Evolutionary conservation across 345 rosid species (phyloP).

Genomic region (Noccaea caerulescens): DNA sequence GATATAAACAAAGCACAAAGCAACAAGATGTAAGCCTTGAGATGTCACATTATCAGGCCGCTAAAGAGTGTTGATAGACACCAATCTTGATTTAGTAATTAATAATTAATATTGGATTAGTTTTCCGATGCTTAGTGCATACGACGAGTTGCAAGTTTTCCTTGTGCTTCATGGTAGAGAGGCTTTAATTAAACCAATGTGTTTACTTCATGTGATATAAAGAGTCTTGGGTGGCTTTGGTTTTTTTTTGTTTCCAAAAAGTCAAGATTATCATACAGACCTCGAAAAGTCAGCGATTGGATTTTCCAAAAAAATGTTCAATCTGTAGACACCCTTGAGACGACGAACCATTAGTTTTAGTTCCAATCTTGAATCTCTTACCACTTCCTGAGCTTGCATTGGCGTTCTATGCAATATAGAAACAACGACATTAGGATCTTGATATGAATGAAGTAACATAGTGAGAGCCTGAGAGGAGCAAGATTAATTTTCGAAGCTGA

Average conservation of each 20-base stretch:
- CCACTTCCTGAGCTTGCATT: constrained; percentile 49
- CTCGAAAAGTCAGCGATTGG: constrained; percentile 37
- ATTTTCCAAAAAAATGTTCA: constrained; percentile 84
- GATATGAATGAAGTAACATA: background rate
- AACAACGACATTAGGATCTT: background rate
- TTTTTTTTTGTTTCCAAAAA: background rate
- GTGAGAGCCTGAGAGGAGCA: background rate
- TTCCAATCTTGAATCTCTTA: constrained; percentile 66
- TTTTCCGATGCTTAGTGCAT: too few relatives aligned
- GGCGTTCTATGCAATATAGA: constrained; percentile 51
- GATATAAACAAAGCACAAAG: too few relatives aligned
- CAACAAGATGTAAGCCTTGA: too few relatives aligned
- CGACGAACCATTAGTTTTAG: constrained; percentile 52
- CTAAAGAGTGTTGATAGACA: too few relatives aligned
- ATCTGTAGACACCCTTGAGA: constrained; percentile 78
- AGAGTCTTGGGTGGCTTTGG: background rate
- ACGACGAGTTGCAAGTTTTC: too few relatives aligned
- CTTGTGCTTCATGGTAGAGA: too few relatives aligned
- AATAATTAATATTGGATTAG: too few relatives aligned
- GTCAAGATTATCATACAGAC: background rate
- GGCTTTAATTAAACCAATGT: background rate
- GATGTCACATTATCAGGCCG: too few relatives aligned
- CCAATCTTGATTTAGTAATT: too few relatives aligned
- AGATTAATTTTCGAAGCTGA: background rate
- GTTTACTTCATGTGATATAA: background rate